A percentile compares a stretch with the other conserved stretches of the same genome.
Evolutionary conservation across 202 grass and related monocot species (phyloP).

Genomic region (Carex arenaria): DNA sequence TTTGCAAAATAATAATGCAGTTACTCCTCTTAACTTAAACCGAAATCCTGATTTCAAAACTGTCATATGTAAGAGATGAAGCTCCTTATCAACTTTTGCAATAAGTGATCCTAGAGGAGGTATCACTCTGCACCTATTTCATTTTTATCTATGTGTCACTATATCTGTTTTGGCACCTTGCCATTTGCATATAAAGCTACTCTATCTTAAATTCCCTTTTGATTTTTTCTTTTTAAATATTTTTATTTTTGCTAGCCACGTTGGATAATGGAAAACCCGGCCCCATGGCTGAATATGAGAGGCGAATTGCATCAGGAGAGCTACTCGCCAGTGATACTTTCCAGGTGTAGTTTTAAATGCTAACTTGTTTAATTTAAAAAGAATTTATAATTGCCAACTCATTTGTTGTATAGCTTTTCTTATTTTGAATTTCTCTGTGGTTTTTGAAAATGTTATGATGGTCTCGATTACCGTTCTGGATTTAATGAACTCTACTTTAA

Average conservation of each 20-base stretch:
- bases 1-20: background rate
- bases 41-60: background rate
- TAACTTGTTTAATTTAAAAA: background rate
- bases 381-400: background rate
- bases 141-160: background rate
- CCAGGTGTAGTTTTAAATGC: constrained; percentile 46
- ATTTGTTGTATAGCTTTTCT: background rate
- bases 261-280: constrained; percentile 44
- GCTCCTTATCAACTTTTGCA: constrained; percentile 32
- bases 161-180: background rate
- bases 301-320: constrained; percentile 58
- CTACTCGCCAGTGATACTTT: constrained; percentile 78
- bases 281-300: constrained; percentile 69
- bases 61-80: constrained; percentile 17
- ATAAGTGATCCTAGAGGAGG: constrained; percentile 46
- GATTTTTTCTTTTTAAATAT: background rate
- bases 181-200: background rate
- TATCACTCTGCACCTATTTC: constrained; percentile 16
- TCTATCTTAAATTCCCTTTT: background rate
- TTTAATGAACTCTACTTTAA: background rate
- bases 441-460: background rate
- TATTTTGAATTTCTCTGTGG: background rate
- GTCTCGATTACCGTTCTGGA: background rate
- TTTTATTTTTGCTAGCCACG: constrained; percentile 13
- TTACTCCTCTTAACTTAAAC: background rate